Percentiles rank a stretch among this genome's conserved stretches.
These are phyloP conservation scores for Geosmithia morbida DNA, from an alignment of 2,329 filamentous ascomycete species.

Conservation along the genomic window DNA sequence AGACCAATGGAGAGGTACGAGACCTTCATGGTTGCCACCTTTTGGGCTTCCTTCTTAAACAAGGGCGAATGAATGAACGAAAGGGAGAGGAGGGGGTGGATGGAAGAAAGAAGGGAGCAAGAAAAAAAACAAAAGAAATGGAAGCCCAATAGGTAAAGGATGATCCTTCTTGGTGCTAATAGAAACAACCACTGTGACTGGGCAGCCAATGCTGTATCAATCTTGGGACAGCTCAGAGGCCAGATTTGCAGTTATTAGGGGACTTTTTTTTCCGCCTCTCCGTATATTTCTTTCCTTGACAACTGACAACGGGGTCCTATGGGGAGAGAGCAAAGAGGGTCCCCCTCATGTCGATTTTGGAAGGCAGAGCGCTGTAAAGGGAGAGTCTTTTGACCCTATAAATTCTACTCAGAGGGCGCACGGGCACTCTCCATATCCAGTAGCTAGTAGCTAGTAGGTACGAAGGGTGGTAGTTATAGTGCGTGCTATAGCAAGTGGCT, in stretches of 20 bases:
- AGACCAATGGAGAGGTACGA: constrained; percentile 53
- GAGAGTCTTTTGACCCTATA: too few species aligned
- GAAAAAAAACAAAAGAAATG: too few species aligned
- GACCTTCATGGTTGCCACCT: constrained; percentile 55
- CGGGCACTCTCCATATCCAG: too few species aligned
- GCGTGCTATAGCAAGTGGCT: too few species aligned
- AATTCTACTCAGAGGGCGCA: too few species aligned
- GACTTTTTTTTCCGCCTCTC: not conserved
- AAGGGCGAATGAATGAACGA: not conserved
- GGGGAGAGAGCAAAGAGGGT: too few species aligned
- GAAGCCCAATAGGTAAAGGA: not conserved
- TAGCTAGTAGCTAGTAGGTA: too few species aligned
- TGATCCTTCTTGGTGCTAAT: not conserved
- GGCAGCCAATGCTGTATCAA: not conserved
- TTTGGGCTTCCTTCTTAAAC: not conserved
- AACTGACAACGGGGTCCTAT: too few species aligned
- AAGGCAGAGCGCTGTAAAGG: too few species aligned
- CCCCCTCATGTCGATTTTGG: too few species aligned
- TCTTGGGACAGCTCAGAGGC: not conserved
- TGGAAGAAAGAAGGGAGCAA: not conserved
- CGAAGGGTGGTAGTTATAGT: too few species aligned
- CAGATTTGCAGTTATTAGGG: not conserved
- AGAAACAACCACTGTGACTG: not conserved
- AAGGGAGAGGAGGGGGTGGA: not conserved
- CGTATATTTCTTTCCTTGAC: too few species aligned